phyloP scores from a whole-genome alignment of 495 filamentous ascomycete genomes.

The Terfezia boudieri region DNA sequence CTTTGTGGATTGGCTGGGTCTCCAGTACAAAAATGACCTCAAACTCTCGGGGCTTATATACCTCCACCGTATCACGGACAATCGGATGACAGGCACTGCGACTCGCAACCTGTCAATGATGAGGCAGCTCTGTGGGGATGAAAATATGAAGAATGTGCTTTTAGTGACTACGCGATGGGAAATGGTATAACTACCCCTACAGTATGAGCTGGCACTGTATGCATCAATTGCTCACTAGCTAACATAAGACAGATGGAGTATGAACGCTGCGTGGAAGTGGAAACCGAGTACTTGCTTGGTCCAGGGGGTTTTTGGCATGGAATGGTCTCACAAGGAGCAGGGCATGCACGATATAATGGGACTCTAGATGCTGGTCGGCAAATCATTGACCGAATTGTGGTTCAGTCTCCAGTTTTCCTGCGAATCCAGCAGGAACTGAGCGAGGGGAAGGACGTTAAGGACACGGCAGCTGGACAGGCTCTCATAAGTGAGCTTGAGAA shows the following conservation, averaged over 20 bases:
- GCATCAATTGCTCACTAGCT: too few relatives aligned
- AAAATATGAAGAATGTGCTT: conserved; percentile 5
- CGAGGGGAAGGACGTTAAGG: conserved; percentile 14
- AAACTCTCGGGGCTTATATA: conserved; percentile 17
- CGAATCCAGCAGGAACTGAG: conserved; percentile 22
- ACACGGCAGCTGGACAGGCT: conserved; percentile 21
- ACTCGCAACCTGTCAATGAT: conserved; percentile 10
- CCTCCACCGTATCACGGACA: conserved; percentile 16
- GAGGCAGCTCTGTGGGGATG: conserved; percentile 6
- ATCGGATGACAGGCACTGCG: conserved; percentile 8
- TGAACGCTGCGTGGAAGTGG: conserved; percentile 19
- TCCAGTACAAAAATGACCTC: conserved; percentile 5
- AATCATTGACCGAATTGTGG: conserved; percentile 11
- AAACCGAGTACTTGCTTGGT: conserved; percentile 8
- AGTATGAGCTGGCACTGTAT: too few relatives aligned
- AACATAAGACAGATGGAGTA: not conserved
- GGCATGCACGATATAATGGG: conserved; percentile 14
- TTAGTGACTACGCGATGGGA: conserved; percentile 12
- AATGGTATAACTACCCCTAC: not conserved
- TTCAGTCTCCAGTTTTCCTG: conserved; percentile 8
- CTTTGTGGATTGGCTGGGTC: conserved; percentile 8
- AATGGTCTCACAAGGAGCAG: conserved; percentile 17
- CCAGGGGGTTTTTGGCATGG: conserved; percentile 21
- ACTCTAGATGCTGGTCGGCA: conserved; percentile 17
- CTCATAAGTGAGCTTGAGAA: too few relatives aligned